Evolutionary conservation across 257 asterid species (phyloP), one percentile per base, ranked within the genome.

Genomic region (Nicotiana paniculata): DNA sequence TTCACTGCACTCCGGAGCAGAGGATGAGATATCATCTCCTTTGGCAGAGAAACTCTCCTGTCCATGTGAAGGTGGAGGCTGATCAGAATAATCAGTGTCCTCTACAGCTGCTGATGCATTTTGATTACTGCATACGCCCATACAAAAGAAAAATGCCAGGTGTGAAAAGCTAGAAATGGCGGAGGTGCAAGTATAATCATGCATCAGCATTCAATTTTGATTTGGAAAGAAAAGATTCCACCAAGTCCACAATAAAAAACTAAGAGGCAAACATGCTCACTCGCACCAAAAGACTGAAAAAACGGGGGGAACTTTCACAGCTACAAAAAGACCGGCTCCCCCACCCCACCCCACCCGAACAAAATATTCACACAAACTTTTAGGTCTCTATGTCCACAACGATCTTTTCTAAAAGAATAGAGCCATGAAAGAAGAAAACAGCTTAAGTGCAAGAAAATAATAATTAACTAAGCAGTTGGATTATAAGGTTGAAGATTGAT

Each of bases 1-100:
- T 81, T 90, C 94, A 24, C 79, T 85, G 80, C 83, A 88, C 68
- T 87, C 97, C 17, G 92, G 90, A 51, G 80, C 51, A 70, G 91
- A 81, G 80, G 98, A 82, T 76, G 97, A 85, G 81, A 85, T 86
- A 24, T 90, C 95, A 83, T 82, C 96, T 79, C 87, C 96, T 37
- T 81, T 84, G 28, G 92, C 77, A 58, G 91, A 57, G 53, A 81
- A 21, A 26, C 80, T 85, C 79, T 88, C 92, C 28, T 85, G 88
- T 53, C 82, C 95, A 79, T 87, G 89, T 18, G 88, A 63, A 79
- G 93, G 85, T 53, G 91, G 86, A 17, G 88, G 91, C 66, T 89
- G 86, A 63, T 90, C 97, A 21, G 91, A 86, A 85, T 86, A 85
- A 77, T 87, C 89, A 46, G 81, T 82, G 85, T 89, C 92, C 84